phyloP scores from a whole-genome alignment of 2,329 filamentous ascomycete genomes.

The Aotearoamyces nothofagi region DNA sequence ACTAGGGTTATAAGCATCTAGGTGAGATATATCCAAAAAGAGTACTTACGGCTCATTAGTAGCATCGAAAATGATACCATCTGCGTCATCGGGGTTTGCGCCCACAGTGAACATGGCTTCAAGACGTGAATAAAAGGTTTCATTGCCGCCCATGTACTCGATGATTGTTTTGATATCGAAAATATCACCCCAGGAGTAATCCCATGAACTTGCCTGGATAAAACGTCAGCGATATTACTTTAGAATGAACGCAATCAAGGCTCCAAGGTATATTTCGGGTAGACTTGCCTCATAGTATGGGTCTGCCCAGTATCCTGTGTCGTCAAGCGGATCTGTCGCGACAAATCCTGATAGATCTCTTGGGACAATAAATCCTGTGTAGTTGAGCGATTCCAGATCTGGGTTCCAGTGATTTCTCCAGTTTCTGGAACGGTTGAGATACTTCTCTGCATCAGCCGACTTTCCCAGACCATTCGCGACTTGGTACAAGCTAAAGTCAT shows the following conservation, averaged over 20 bases:
- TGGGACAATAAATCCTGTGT: conserved; percentile 52
- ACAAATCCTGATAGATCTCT: conserved; percentile 31
- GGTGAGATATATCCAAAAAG: not conserved
- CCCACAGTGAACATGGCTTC: conserved; percentile 33
- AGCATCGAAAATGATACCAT: too few relatives aligned
- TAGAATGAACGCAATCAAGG: too few relatives aligned
- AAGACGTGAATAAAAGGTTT: conserved; percentile 31
- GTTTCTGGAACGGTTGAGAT: conserved; percentile 46
- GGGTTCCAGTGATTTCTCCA: conserved; percentile 63
- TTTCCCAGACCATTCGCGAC: conserved; percentile 44
- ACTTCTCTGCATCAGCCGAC: conserved; percentile 34
- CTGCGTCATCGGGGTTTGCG: conserved; percentile 24
- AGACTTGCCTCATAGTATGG: conserved; percentile 34
- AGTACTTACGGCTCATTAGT: conserved; percentile 15
- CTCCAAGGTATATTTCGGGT: too few relatives aligned
- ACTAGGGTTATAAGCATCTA: conserved; percentile 4
- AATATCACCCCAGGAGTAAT: conserved; percentile 35
- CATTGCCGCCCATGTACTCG: conserved; percentile 28
- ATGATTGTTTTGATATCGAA: conserved; percentile 37
- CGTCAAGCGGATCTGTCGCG: conserved; percentile 27
- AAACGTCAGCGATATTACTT: too few relatives aligned
- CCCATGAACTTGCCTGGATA: too few relatives aligned
- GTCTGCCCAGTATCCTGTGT: conserved; percentile 35
- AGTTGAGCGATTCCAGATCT: conserved; percentile 37
- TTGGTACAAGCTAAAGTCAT: conserved; percentile 53